Evolutionary conservation across 495 filamentous ascomycete genomes (phyloP), one percentile per base, ranked within the genome.

Genomic region (Xylaria grammica): DNA sequence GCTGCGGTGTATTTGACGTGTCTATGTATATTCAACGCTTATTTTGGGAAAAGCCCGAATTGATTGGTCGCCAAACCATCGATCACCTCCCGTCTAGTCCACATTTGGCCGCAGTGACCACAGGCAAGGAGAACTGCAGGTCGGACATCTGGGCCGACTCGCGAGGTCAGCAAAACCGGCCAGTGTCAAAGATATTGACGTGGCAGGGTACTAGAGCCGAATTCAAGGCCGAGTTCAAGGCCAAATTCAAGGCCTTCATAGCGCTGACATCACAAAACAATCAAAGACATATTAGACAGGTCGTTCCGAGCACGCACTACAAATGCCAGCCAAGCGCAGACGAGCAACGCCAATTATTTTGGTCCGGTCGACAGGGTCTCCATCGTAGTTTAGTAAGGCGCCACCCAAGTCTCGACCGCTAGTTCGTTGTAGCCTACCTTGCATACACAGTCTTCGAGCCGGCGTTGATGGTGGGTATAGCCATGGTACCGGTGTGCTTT

Each of bases 81-180:
- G 32, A 65, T 60, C 46, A 26, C 22, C 36, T 54, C 29, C 38
- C 20, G 55, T 56, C 46, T 60, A 54, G 52, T 51, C 62, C 32
- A 48, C 13, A 64, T 57, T 65, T 29, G 46, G 63, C 32, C 24
- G 45, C 19, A 60, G 26, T 29, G 46, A 55, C 32, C 24, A 54
- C 19, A 60, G 26, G n/a, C 55, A 65, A 48, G 60, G 60, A 63
- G 63, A 60, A 65, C 63, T 59, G 55, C 63, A 60, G 55, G 63
- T 24, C 55, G 55, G 55, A 24, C 49, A 60, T 52, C 55, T 60
- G 63, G 56, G 24, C 63, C 40, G 63, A 46, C 56, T 65, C 55
- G 46, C 48, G 36, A 65, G 55, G 63, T 46, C 55, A 45, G 45
- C 46, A 54, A 30, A 65, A 60, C 36, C n/a, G 53, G 55, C 40